Percentiles rank a stretch among this genome's conserved stretches.
phyloP scores from a whole-genome alignment of 768 basidiomycete species.

The Pholiota conissans region DNA sequence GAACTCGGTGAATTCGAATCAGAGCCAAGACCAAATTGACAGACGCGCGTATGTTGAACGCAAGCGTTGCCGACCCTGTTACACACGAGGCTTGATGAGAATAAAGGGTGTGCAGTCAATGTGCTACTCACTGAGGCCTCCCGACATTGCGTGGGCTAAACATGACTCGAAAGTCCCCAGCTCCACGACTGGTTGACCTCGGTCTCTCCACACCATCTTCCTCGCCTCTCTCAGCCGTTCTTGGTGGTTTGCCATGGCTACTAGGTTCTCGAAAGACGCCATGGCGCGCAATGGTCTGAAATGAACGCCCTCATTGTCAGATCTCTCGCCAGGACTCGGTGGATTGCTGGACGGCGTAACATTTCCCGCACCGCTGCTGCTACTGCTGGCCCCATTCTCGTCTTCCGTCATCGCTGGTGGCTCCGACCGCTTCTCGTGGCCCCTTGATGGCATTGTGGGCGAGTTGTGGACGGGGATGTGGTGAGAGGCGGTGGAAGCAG shows the following conservation, averaged over 20 bases:
- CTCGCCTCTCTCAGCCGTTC: slow-evolving; percentile 71
- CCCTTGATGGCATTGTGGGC: neutral
- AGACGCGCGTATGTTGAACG: slow-evolving; percentile 78
- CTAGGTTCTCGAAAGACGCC: slow-evolving; percentile 81
- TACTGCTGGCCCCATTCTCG: neutral
- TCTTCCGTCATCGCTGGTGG: neutral
- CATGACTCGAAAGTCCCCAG: slow-evolving; percentile 64
- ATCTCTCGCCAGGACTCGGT: slow-evolving; percentile 15
- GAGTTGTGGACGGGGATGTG: neutral
- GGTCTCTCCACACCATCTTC: slow-evolving; percentile 81
- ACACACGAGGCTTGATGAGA: neutral
- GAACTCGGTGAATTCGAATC: slow-evolving; percentile 66
- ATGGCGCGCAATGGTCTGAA: slow-evolving; percentile 57
- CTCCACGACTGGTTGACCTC: slow-evolving; percentile 74
- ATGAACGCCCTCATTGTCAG: slow-evolving; percentile 20
- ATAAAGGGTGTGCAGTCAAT: neutral
- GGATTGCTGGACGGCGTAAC: slow-evolving; percentile 15
- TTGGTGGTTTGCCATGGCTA: slow-evolving; percentile 83
- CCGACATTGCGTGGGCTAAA: slow-evolving; percentile 66
- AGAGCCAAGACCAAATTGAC: slow-evolving; percentile 80
- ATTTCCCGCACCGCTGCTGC: slow-evolving; percentile 2
- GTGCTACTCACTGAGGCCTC: slow-evolving; percentile 64
- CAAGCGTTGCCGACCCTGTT: slow-evolving; percentile 78
- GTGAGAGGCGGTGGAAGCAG: neutral
- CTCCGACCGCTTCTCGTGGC: neutral